These are phyloP conservation scores for Candida ipomoeae DNA, from an alignment of 805 yeast species.

Conservation along the genomic window DNA sequence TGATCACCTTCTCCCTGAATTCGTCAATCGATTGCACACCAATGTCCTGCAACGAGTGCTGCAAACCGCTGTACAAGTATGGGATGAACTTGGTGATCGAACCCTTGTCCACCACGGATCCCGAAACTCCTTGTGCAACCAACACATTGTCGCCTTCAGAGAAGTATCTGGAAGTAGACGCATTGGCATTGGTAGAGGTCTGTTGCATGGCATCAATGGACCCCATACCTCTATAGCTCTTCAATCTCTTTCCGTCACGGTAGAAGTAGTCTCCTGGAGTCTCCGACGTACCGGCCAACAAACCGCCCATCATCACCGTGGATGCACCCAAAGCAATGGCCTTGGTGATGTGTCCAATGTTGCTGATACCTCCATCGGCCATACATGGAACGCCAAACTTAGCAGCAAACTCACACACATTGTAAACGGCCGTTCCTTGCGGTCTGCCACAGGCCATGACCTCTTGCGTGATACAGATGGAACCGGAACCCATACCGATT, in stretches of 20 bases:
- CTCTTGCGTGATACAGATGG: constrained; percentile 98
- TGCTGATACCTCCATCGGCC: constrained; percentile 99
- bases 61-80: constrained; percentile 89
- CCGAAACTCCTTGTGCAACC: constrained; percentile 99
- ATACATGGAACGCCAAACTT: constrained; percentile 97
- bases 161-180: constrained; percentile 97
- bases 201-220: constrained; percentile 98
- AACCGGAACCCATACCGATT: constrained; percentile 99
- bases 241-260: constrained; percentile 97
- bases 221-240: constrained; percentile 99
- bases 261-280: constrained; percentile 98
- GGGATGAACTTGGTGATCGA: constrained; percentile 91
- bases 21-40: constrained; percentile 68
- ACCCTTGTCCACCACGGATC: constrained; percentile 95
- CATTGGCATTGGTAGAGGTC: constrained; percentile 84
- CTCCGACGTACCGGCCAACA: constrained; percentile 97
- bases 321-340: constrained; percentile 97
- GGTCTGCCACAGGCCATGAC: constrained; percentile 99
- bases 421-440: constrained; percentile 97
- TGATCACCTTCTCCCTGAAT: constrained; percentile 60
- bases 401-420: constrained; percentile 89
- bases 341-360: constrained; percentile 97
- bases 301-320: constrained; percentile 98
- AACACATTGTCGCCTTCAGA: constrained; percentile 92
- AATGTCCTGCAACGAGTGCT: constrained; percentile 98